Evolutionary conservation across 164 flowering plant genomes (phyloP), one percentile per base, ranked within the genome.

Genomic region (Liquidambar formosana): DNA sequence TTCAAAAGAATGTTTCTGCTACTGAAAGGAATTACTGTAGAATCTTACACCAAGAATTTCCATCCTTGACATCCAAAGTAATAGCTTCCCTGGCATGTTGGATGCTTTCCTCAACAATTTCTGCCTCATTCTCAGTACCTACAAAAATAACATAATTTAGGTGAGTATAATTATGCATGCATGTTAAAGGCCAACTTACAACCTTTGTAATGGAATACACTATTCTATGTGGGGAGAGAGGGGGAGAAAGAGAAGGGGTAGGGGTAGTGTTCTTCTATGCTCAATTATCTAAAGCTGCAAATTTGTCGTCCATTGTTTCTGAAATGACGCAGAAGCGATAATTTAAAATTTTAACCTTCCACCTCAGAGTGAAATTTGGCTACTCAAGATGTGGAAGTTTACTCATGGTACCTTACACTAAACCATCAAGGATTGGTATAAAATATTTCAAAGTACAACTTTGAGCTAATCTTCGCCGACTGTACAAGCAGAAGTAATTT

Each of bases 41-140:
- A 60, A 33, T 23, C 91, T 78, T 88, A 94, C 98, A 92, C 98
- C 98, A 94, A 57, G 96, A 92, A 67, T 89, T 76, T 41, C 98
- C 98, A 87, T 94, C 94, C 78, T 79, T 88, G 44, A 94, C 91
- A 72, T 94, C 98, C 83, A 92, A 82, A 47, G 84, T 33, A 26
- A 92, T 80, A 63, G 98, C 98, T 84, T 92, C 93, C 75, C 80
- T 94, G 53, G 96, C 98, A 83, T 90, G 95, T 51, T 76, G 78
- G 68, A 94, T 88, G 82, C 98, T 94, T 72, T 94, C 89, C 43
- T 85, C 93, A 65, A 92, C 85, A 64, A 87, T 68, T 76, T 86
- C 82, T 60, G 75, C 88, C 75, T 76, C 81, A 77, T 88, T 84
- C 52, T 86, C 92, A 69, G 85, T 48, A 41, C 84, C 97, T 94